Evolutionary conservation across 192 early-diverging fungal genomes (phyloP).

Genomic region (Umbelopsis ramanniana): DNA sequence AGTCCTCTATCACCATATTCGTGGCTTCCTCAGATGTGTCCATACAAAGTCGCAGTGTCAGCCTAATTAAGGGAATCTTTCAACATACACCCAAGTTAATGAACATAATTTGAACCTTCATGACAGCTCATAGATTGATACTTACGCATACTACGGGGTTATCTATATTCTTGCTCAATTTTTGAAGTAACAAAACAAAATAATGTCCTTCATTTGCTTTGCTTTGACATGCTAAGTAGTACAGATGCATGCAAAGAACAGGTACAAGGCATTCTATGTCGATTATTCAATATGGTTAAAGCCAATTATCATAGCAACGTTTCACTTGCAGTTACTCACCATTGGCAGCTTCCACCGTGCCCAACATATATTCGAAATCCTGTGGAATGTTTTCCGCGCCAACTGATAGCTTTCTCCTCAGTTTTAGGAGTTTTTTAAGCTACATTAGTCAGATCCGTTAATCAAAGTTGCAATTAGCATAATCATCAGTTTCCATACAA

Average conservation of each 20-base stretch:
- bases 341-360: too few relatives aligned
- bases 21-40: background rate
- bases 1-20: background rate
- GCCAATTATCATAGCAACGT: too few relatives aligned
- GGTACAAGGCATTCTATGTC: background rate
- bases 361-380: too few relatives aligned
- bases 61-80: background rate
- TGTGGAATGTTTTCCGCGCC: too few relatives aligned
- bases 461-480: too few relatives aligned
- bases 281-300: background rate
- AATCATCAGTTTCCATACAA: too few relatives aligned
- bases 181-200: background rate
- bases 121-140: background rate
- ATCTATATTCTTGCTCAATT: background rate
- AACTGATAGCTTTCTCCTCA: too few relatives aligned
- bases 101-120: background rate
- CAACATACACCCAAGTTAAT: too few relatives aligned
- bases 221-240: background rate
- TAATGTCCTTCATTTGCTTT: too few relatives aligned
- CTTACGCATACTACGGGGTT: background rate
- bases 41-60: conserved; percentile 2
- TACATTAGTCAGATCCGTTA: too few relatives aligned
- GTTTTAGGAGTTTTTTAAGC: too few relatives aligned
- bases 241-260: background rate
- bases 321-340: too few relatives aligned